Conservation (phyloP, 495 filamentous ascomycete species). For the Cudoniella acicularis region DNA sequence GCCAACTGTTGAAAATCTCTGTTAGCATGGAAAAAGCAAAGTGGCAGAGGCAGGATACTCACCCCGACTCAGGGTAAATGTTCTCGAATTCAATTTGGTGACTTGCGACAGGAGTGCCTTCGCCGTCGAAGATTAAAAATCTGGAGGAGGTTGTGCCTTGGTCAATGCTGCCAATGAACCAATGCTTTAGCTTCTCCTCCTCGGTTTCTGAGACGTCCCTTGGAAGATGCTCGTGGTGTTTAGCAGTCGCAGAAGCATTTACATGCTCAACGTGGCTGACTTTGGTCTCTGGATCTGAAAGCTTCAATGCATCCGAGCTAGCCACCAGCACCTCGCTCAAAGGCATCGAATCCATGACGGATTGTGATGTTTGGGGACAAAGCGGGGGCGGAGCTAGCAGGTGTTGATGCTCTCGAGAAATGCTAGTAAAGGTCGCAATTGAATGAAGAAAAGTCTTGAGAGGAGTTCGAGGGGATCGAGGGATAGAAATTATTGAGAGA, state of each 20-base stretch:
- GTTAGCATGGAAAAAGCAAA: conserved; percentile 2
- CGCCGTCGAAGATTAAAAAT: conserved; percentile 85
- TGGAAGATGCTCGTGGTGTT: conserved; percentile 22
- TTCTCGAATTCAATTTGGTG: conserved; percentile 93
- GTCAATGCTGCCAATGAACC: conserved; percentile 67
- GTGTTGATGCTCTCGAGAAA: not conserved
- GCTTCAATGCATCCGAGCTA: conserved; percentile 16
- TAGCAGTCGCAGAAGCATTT: not conserved
- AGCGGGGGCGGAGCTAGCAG: not conserved
- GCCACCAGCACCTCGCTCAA: conserved; percentile 1
- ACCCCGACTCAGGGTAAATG: conserved; percentile 86
- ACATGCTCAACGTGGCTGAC: conserved; percentile 24
- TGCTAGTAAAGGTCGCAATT: not conserved
- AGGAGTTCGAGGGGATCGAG: not conserved
- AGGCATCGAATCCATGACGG: conserved; percentile 26
- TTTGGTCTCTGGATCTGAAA: conserved; percentile 17
- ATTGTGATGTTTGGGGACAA: not conserved
- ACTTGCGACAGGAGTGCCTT: conserved; percentile 73
- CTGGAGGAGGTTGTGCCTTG: conserved; percentile 91
- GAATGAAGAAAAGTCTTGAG: not conserved
- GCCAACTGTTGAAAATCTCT: conserved; percentile 62
- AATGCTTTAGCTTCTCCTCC: conserved; percentile 22
- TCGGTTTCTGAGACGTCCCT: conserved; percentile 21
- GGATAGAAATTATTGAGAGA: not conserved
- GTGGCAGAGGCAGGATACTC: conserved; percentile 32